A percentile compares a stretch with the other conserved stretches of the same genome.
phyloP scores from a whole-genome alignment of 306 rosid genomes.

The Prunus armeniaca region DNA sequence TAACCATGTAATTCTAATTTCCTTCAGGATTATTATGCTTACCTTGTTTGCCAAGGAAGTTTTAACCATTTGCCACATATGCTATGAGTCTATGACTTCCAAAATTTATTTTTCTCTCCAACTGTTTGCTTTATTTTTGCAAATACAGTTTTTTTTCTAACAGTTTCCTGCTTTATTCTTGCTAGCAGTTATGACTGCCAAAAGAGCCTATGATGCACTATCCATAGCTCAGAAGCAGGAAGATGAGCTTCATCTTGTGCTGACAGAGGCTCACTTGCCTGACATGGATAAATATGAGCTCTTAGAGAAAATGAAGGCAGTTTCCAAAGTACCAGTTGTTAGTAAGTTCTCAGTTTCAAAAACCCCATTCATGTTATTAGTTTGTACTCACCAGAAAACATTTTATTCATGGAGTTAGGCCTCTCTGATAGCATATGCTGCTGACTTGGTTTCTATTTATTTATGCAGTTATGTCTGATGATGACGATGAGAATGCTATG shows the following conservation, averaged over 20 bases:
- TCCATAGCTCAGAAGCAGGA: conserved; percentile 16
- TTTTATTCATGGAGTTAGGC: neutral
- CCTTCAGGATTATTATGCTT: no score
- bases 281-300: conserved; percentile 33
- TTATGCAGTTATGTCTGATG: conserved; percentile 40
- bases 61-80: no score
- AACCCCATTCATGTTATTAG: neutral
- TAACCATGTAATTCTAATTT: no score
- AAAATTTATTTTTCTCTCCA: no score
- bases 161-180: neutral
- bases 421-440: neutral
- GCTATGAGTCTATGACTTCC: no score
- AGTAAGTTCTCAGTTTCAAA: conserved; percentile 26
- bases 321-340: conserved; percentile 26
- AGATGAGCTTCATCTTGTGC: conserved; percentile 33
- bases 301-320: conserved; percentile 26
- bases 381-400: neutral
- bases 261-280: conserved; percentile 39
- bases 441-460: neutral
- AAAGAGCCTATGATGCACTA: conserved; percentile 39
- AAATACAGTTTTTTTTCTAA: no score
- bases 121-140: no score
- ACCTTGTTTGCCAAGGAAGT: no score
- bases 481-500: conserved; percentile 14
- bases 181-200: conserved; percentile 38